Base-by-base conservation (phyloP, 2,329 filamentous ascomycete species). In the Ascochyta lentis region DNA sequence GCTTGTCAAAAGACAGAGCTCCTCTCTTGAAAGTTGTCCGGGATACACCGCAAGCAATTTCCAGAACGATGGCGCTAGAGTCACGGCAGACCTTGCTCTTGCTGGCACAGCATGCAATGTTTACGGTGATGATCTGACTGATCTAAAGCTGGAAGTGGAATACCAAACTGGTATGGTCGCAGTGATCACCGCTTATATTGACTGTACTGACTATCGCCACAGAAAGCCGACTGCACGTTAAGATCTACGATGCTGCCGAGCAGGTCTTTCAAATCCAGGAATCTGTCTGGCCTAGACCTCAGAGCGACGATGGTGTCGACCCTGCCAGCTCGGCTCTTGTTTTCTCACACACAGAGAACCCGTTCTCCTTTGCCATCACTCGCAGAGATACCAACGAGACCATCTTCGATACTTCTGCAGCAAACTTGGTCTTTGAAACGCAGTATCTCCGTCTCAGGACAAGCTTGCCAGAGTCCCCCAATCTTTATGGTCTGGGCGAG, bases 401-500 rank as follows among this genome's bases (percentile, higher is more conserved):
- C 6, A 74, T 91, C 8, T 91, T 91, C 72, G 87, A 92, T 66
- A 90, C 89, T 0, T 86, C 86, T 0, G 88, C 83, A 1, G 84
- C 86, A 2, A 80, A 80, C 15, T 78, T 94, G 3, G 79, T 94
- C 27, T 95, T 92, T 63, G 88, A 94, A 75, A 84, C 84, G 2
- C 90, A 94, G 73, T 94, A 91, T 65, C 75, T 94, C 24, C 84
- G 87, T 15, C 79, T 94, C 51, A 83, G 88, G 45, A 93, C 90
- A 0, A 83, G 80, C 56, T 80, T 94, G 12, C 89, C 91, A 0
- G 75, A 84, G 1, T 79, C 85, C 40, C 88, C 90, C 0, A 84
- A 88, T 64, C 77, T 95, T 4, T 94, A 94, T 68, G 90, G 91
- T 0, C 81, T 94, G 6, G 91, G 90, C 38, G 90, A 93, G 75